Percentiles rank a stretch among this genome's conserved stretches.
Evolutionary conservation across 345 rosid species (phyloP).

Genomic region (Brassica rapa): DNA sequence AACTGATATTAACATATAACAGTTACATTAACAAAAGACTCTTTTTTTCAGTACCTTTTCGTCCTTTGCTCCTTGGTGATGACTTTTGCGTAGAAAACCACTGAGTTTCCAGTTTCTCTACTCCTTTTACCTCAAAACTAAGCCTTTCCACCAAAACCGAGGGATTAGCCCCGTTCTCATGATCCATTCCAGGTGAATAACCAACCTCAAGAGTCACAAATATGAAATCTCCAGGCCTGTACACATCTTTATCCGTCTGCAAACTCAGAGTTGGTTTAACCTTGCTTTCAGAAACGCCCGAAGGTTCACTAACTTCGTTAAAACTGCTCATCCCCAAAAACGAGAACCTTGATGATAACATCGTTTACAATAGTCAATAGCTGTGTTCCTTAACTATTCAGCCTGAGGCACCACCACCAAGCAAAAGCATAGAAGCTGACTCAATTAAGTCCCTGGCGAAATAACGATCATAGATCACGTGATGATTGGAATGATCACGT

Average conservation of each 20-base stretch:
- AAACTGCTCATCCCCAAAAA: constrained; percentile 40
- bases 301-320: constrained; percentile 33
- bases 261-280: constrained; percentile 55
- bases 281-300: constrained; percentile 34
- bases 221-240: constrained; percentile 82
- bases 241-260: constrained; percentile 70
- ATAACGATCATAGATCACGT: too few relatives aligned
- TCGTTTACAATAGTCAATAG: constrained; percentile 10
- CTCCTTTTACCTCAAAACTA: constrained; percentile 79
- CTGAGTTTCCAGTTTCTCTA: constrained; percentile 77
- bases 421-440: constrained; percentile 28
- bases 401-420: not conserved
- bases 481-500: too few relatives aligned
- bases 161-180: constrained; percentile 27
- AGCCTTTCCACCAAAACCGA: constrained; percentile 71
- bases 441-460: not conserved
- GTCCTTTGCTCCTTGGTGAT: constrained; percentile 57
- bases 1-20: too few relatives aligned
- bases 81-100: constrained; percentile 83
- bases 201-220: constrained; percentile 65
- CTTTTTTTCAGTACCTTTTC: constrained; percentile 56
- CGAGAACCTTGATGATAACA: constrained; percentile 44
- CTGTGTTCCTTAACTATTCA: not conserved
- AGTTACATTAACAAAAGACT: constrained; percentile 13
- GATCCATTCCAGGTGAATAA: constrained; percentile 40